Evolutionary conservation across 176 grass and related monocot species (phyloP).

Genomic region (Microstegium vimineum): DNA sequence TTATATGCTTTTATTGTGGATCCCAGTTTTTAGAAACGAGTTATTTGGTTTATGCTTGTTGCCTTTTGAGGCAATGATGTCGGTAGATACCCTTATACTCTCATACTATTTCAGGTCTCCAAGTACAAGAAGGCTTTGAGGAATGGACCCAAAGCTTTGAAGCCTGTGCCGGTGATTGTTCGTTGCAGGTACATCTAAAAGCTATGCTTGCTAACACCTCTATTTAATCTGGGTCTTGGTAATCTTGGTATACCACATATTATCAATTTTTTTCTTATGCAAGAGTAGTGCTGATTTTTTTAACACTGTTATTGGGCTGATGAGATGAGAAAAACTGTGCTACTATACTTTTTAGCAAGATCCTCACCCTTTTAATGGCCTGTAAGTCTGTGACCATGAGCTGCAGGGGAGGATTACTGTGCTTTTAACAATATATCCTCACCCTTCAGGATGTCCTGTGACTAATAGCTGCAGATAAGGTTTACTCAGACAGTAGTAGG

Average conservation of each 20-base stretch:
- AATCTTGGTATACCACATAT: background rate
- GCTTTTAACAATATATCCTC: background rate
- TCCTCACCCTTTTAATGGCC: background rate
- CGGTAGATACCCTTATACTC: background rate
- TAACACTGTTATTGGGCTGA: background rate
- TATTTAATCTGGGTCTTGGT: constrained; percentile 4
- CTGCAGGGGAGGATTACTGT: background rate
- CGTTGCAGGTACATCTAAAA: constrained; percentile 72
- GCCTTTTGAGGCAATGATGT: background rate
- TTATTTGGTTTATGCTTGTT: background rate
- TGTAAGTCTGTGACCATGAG: background rate
- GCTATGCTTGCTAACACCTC: background rate
- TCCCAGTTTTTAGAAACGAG: background rate
- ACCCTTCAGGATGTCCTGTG: background rate
- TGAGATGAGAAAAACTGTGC: background rate
- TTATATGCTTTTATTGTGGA: background rate
- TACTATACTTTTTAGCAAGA: background rate
- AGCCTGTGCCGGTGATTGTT: constrained; percentile 89
- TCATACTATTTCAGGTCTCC: constrained; percentile 56
- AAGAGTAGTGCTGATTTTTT: background rate
- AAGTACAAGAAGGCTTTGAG: constrained; percentile 80
- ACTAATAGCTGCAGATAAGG: background rate
- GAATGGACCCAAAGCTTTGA: constrained; percentile 87
- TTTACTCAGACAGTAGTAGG: background rate
- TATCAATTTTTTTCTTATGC: background rate